These are phyloP conservation scores for Dryas integrifolia DNA, from an alignment of 331 rosid genomes.

Conservation along the genomic window DNA sequence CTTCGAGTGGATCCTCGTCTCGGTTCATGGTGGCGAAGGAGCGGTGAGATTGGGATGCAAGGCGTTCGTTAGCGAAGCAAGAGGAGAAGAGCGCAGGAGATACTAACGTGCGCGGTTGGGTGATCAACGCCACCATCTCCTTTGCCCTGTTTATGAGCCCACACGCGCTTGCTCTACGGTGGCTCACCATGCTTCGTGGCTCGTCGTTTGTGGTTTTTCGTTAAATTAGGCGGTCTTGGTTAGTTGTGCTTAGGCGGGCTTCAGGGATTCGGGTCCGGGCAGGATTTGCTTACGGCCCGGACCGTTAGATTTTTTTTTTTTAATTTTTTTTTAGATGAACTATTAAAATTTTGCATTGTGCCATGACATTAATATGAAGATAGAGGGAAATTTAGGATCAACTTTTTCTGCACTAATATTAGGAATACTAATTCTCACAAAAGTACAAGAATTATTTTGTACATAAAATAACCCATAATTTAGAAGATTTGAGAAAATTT, in stretches of 20 bases:
- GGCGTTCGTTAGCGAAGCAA: conserved; percentile 3
- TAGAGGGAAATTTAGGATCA: no score
- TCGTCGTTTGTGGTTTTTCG: neutral
- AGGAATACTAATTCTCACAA: no score
- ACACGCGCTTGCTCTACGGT: neutral
- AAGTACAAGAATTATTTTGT: no score
- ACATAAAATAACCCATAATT: no score
- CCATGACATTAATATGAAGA: no score
- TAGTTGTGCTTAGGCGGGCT: neutral
- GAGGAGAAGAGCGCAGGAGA: neutral
- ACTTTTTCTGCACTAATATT: no score
- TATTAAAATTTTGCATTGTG: no score
- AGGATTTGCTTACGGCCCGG: neutral
- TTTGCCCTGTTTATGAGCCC: neutral
- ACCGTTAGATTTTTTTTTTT: no score
- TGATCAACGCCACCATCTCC: conserved; percentile 14
- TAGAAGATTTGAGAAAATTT: neutral
- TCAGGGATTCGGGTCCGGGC: neutral
- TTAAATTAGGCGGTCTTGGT: neutral
- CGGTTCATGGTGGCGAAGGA: conserved; percentile 24
- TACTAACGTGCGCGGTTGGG: conserved; percentile 20
- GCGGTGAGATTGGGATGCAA: conserved; percentile 1
- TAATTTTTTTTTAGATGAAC: neutral
- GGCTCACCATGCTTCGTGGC: neutral
- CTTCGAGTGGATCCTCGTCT: conserved; percentile 37